phyloP scores from a whole-genome alignment of 1,284 basidiomycete species.

The Cutaneotrichosporon mucoides region DNA sequence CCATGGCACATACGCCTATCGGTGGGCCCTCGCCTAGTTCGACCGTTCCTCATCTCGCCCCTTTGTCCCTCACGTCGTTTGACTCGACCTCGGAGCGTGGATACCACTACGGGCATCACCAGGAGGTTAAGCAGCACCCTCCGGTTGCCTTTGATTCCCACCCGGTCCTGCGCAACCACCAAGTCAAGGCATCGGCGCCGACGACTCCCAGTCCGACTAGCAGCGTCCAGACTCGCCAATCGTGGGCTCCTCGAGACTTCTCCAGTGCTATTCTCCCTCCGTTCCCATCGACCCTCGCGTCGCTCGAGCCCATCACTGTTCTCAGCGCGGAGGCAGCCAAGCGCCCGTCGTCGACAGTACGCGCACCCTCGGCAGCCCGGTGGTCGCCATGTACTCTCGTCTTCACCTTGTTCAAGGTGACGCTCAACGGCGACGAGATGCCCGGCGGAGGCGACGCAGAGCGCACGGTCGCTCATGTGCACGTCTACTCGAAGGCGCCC shows the following conservation, averaged over 20 bases:
- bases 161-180: background rate
- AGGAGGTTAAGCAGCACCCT: background rate
- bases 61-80: background rate
- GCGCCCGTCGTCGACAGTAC: conserved; percentile 5
- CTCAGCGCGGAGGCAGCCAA: conserved; percentile 21
- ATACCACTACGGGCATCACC: background rate
- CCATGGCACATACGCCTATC: conserved; percentile 5
- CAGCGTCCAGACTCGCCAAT: background rate
- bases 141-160: background rate
- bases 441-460: conserved; percentile 6
- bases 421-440: conserved; percentile 6
- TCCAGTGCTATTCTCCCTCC: conserved; percentile 27
- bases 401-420: conserved; percentile 20
- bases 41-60: conserved; percentile 7
- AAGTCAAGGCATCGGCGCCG: too few relatives aligned
- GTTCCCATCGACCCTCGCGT: conserved; percentile 24
- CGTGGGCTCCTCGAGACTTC: conserved; percentile 11
- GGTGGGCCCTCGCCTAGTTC: background rate
- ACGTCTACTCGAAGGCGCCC: conserved; percentile 10
- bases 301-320: conserved; percentile 31
- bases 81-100: background rate
- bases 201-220: conserved; percentile 1
- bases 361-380: background rate
- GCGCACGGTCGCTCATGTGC: conserved; percentile 20
- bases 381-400: conserved; percentile 21